Conservation (phyloP, 768 basidiomycete genomes). For the Clitopilus passeckerianus region DNA sequence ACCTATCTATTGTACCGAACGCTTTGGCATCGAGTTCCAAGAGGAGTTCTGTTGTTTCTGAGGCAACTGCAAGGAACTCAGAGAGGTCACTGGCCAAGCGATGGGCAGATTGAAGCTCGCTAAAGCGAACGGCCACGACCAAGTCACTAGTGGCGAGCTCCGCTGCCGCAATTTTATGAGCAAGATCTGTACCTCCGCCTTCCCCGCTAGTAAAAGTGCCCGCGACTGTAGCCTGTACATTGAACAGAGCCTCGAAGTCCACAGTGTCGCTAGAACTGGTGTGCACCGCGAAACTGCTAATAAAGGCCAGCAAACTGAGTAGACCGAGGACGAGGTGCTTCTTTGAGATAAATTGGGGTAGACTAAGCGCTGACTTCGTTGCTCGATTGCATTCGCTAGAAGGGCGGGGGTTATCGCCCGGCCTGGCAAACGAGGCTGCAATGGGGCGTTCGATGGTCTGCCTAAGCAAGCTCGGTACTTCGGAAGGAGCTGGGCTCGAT, state of each 20-base stretch:
- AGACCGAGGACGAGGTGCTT: background rate
- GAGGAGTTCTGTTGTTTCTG: slow-evolving; percentile 35
- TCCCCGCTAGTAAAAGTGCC: slow-evolving; percentile 38
- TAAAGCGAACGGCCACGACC: slow-evolving; percentile 39
- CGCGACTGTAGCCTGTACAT: slow-evolving; percentile 37
- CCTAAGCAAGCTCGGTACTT: background rate
- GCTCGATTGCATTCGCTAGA: too few species aligned
- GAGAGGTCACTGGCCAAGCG: slow-evolving; percentile 31
- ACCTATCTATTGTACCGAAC: slow-evolving; percentile 49
- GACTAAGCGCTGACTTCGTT: too few species aligned
- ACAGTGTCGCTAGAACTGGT: background rate
- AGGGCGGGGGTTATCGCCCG: too few species aligned
- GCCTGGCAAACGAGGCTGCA: background rate
- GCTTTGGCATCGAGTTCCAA: slow-evolving; percentile 41
- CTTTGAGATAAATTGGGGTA: background rate
- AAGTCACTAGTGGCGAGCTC: slow-evolving; percentile 52
- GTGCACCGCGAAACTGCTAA: background rate
- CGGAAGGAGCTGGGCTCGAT: background rate
- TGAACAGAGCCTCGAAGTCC: slow-evolving; percentile 37
- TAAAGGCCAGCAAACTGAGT: background rate
- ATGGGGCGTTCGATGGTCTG: background rate
- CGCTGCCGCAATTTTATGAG: slow-evolving; percentile 43
- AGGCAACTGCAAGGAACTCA: slow-evolving; percentile 37
- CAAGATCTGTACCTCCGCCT: slow-evolving; percentile 37
- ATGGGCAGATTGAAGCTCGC: slow-evolving; percentile 38